These are phyloP conservation scores for Colletotrichum cuscutae DNA, from an alignment of 2,329 filamentous ascomycete genomes.

Conservation along the genomic window DNA sequence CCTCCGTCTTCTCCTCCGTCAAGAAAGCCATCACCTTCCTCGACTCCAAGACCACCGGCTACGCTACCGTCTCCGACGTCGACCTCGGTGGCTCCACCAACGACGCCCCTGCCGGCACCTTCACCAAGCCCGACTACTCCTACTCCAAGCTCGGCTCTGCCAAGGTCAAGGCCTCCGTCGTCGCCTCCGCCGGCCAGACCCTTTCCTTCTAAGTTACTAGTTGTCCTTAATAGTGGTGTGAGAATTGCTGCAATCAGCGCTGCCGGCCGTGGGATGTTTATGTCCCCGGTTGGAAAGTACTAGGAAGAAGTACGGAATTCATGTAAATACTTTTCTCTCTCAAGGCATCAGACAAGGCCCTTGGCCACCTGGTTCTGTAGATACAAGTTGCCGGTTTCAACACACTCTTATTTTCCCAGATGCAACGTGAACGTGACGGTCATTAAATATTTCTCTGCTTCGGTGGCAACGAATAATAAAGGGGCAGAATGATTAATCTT, in stretches of 20 bases:
- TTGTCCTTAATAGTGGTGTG: neutral
- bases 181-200: slow-evolving; percentile 50
- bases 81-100: slow-evolving; percentile 56
- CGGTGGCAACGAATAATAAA: no score
- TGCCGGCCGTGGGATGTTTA: neutral
- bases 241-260: slow-evolving; percentile 11
- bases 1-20: slow-evolving; percentile 58
- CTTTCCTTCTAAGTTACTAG: slow-evolving; percentile 43
- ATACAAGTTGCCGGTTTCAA: slow-evolving; percentile 22
- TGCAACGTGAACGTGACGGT: neutral
- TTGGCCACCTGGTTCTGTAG: neutral
- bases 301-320: slow-evolving; percentile 17
- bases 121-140: slow-evolving; percentile 63
- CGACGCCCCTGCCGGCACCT: slow-evolving; percentile 60
- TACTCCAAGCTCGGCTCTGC: slow-evolving; percentile 56
- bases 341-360: slow-evolving; percentile 11
- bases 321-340: slow-evolving; percentile 30
- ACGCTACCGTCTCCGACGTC: slow-evolving; percentile 53
- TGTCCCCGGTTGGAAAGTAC: neutral
- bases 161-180: slow-evolving; percentile 56
- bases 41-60: slow-evolving; percentile 54
- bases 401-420: neutral
- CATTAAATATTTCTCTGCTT: neutral
- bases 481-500: no score
- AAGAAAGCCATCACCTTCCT: slow-evolving; percentile 48